Conservation (phyloP, 306 rosid species). For the Cicer arietinum region DNA sequence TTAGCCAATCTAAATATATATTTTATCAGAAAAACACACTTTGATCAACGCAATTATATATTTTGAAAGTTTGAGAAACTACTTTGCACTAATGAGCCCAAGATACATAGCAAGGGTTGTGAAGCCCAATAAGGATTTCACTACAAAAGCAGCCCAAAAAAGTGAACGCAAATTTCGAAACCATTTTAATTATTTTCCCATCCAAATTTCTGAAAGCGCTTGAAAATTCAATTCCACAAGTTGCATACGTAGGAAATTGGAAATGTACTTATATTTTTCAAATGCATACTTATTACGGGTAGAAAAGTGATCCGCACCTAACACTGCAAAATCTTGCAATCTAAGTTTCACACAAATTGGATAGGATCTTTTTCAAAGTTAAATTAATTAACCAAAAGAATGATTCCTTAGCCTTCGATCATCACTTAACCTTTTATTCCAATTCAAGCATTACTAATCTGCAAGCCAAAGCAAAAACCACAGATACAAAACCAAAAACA, state of each 20-base stretch:
- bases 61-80: too few relatives aligned
- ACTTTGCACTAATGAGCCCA: too few relatives aligned
- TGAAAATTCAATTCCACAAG: not conserved
- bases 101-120: too few relatives aligned
- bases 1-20: too few relatives aligned
- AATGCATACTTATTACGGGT: not conserved
- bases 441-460: constrained; percentile 82
- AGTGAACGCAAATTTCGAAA: too few relatives aligned
- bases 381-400: constrained; percentile 44
- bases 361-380: constrained; percentile 19
- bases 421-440: constrained; percentile 64
- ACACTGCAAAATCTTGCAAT: constrained; percentile 49
- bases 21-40: too few relatives aligned
- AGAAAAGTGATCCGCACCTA: constrained; percentile 52
- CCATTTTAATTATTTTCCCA: not conserved
- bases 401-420: constrained; percentile 24
- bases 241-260: constrained; percentile 20
- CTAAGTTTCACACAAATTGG: constrained; percentile 52
- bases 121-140: too few relatives aligned
- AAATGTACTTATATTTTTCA: not conserved
- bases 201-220: not conserved
- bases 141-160: too few relatives aligned
- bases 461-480: constrained; percentile 69
- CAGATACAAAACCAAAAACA: constrained; percentile 1
- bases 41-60: too few relatives aligned